Evolutionary conservation across 163 green algal species (phyloP), one percentile per base, ranked within the genome.

Genomic region (Picocystis sp.): DNA sequence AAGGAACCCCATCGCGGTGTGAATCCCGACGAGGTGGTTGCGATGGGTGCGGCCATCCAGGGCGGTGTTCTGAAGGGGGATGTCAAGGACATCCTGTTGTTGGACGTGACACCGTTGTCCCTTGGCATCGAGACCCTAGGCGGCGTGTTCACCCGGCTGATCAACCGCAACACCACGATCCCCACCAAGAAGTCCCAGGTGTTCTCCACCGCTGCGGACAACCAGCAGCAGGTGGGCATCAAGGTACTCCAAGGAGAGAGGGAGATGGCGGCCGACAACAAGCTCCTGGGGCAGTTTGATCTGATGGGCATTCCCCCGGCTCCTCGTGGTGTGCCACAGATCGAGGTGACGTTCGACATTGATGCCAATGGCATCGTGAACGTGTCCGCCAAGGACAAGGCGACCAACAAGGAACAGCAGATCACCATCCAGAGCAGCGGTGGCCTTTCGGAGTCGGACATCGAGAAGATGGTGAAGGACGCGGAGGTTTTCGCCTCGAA

Each of bases 261-360:
- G 24, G 51, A 47, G 51, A 50, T 51, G 51, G 51, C 29, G 22
- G 51, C 24, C 9, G 51, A 51, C 25, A 57, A 50, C 25, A 57
- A 57, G 51, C 11, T 57, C 12, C 9, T 33, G 29, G 51, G 51
- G 3, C 25, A 57, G 51, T 51, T 57, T 23, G 51, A 57, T 42
- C 24, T 99, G 61, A 86, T 96, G 56, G 91, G 91, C 58, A 96
- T 99, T 61, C 90, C 91, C 13, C 81, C 91, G 34, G 90, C 90
- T 1, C 80, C 89, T 0, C 74, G 88, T 10, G 88, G 89, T 49
- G 73, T 81, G 1, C 89, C 89, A 11, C 82, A 92, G 70, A 95
- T 98, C 52, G 84, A 98, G 75, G 89, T 98, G 15, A 51, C 29
- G 12, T 57, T 57, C 11, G 51, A 57, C 51, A 57, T 57, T 22